A percentile compares a stretch with the other conserved stretches of the same genome.
Conservation (phyloP, 2,329 filamentous ascomycete species). For the Alternaria alternata region DNA sequence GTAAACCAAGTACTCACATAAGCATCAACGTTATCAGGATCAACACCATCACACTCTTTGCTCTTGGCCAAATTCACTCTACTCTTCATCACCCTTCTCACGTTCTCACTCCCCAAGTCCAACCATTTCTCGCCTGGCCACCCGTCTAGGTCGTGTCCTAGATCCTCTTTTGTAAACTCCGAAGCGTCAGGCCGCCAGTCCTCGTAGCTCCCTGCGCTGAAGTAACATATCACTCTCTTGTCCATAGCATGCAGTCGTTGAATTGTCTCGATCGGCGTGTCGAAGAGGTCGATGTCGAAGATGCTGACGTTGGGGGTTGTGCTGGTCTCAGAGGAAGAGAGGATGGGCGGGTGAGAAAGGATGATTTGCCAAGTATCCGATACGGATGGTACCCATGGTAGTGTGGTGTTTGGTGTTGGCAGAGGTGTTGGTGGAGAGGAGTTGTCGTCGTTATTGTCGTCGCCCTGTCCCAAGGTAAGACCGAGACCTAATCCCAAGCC, state of each 20-base stretch:
- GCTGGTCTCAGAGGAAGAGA: constrained; percentile 38
- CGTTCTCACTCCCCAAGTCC: constrained; percentile 63
- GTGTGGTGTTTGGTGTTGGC: constrained; percentile 35
- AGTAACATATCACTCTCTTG: constrained; percentile 76
- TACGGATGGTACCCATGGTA: constrained; percentile 62
- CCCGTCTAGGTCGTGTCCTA: constrained; percentile 66
- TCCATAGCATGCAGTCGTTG: constrained; percentile 58
- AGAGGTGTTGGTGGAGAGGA: constrained; percentile 29
- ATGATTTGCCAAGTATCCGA: constrained; percentile 70
- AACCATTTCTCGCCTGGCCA: constrained; percentile 76
- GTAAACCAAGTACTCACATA: constrained; percentile 55
- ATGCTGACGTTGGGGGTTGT: constrained; percentile 62
- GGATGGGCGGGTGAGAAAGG: constrained; percentile 51
- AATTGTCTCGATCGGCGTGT: constrained; percentile 59
- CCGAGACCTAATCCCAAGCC: constrained; percentile 67
- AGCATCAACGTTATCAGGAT: constrained; percentile 75
- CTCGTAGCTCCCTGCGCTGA: constrained; percentile 75
- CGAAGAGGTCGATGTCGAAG: constrained; percentile 70
- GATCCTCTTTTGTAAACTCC: constrained; percentile 63
- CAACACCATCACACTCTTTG: constrained; percentile 74
- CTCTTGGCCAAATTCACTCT: constrained; percentile 66
- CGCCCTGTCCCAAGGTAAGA: constrained; percentile 49
- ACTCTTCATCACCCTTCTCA: constrained; percentile 70
- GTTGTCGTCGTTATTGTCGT: constrained; percentile 33
- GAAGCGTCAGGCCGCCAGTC: constrained; percentile 66